These are phyloP conservation scores for Lindgomyces ingoldianus DNA, from an alignment of 495 filamentous ascomycete species.

Conservation along the genomic window DNA sequence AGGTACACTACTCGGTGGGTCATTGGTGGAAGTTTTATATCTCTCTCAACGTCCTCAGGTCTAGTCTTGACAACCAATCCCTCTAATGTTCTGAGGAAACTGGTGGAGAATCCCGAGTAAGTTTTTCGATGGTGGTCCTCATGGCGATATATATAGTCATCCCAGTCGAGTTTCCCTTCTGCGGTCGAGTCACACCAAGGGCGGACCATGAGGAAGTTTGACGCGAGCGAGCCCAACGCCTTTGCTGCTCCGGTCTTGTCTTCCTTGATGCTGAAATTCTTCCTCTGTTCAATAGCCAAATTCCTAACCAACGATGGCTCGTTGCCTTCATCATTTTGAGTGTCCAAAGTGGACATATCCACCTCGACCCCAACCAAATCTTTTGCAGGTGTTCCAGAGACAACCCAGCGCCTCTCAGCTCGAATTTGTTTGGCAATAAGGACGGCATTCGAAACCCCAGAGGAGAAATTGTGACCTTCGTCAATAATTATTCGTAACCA, in stretches of 20 bases:
- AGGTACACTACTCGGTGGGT: slow-evolving; percentile 71
- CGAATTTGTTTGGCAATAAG: slow-evolving; percentile 66
- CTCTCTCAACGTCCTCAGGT: slow-evolving; percentile 64
- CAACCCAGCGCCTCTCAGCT: slow-evolving; percentile 79
- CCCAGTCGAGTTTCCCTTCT: slow-evolving; percentile 64
- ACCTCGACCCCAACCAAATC: slow-evolving; percentile 76
- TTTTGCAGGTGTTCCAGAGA: slow-evolving; percentile 85
- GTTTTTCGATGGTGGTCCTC: slow-evolving; percentile 52
- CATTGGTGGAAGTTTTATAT: slow-evolving; percentile 67
- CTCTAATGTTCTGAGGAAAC: slow-evolving; percentile 69
- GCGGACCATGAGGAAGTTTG: slow-evolving; percentile 69
- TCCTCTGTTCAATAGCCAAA: slow-evolving; percentile 37
- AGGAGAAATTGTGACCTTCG: slow-evolving; percentile 78
- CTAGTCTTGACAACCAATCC: slow-evolving; percentile 80
- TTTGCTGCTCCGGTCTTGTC: slow-evolving; percentile 46
- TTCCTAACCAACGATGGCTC: slow-evolving; percentile 39
- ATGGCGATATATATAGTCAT: slow-evolving; percentile 70
- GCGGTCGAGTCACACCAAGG: slow-evolving; percentile 68
- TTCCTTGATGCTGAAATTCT: slow-evolving; percentile 37
- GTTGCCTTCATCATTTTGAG: slow-evolving; percentile 34
- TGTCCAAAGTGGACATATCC: slow-evolving; percentile 55
- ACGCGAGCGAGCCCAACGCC: slow-evolving; percentile 73
- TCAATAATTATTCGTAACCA: slow-evolving; percentile 89
- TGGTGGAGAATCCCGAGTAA: slow-evolving; percentile 49
- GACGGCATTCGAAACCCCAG: slow-evolving; percentile 64